Evolutionary conservation across 1,284 basidiomycete genomes (phyloP).

Genomic region (Sporisorium graminicola): DNA sequence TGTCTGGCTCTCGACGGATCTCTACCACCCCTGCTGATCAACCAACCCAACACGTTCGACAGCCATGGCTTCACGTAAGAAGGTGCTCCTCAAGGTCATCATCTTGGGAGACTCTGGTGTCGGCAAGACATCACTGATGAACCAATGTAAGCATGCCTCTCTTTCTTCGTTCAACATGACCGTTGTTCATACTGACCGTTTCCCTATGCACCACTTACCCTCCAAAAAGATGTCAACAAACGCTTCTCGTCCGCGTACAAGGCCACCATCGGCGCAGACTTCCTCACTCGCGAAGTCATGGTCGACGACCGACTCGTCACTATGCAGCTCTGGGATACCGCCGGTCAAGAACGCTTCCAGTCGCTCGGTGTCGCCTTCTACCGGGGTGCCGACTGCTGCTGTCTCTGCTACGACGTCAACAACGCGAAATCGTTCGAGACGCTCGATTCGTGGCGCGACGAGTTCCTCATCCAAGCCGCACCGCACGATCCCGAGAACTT

Average conservation of each 20-base stretch:
- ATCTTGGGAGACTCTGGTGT: slow-evolving; percentile 75
- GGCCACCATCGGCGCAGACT: slow-evolving; percentile 72
- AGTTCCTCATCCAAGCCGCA: slow-evolving; percentile 78
- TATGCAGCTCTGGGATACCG: slow-evolving; percentile 99
- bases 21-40: not conserved
- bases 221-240: slow-evolving; percentile 87
- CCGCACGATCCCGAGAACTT: slow-evolving; percentile 99
- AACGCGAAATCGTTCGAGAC: slow-evolving; percentile 98
- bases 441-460: slow-evolving; percentile 69
- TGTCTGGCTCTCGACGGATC: not conserved
- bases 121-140: slow-evolving; percentile 99
- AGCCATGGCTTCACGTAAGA: slow-evolving; percentile 74
- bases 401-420: slow-evolving; percentile 95
- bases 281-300: slow-evolving; percentile 96
- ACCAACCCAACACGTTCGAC: not conserved
- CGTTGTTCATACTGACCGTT: too few relatives aligned
- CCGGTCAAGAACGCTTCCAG: slow-evolving; percentile 99
- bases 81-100: slow-evolving; percentile 86
- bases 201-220: too few relatives aligned
- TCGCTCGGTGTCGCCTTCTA: slow-evolving; percentile 99
- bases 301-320: slow-evolving; percentile 98
- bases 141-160: slow-evolving; percentile 77
- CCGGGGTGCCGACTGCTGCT: slow-evolving; percentile 98
- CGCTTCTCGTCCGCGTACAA: slow-evolving; percentile 99
- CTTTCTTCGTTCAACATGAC: too few relatives aligned